These are phyloP conservation scores for Pichia insulana DNA, from an alignment of 805 yeast genomes.

Conservation along the genomic window DNA sequence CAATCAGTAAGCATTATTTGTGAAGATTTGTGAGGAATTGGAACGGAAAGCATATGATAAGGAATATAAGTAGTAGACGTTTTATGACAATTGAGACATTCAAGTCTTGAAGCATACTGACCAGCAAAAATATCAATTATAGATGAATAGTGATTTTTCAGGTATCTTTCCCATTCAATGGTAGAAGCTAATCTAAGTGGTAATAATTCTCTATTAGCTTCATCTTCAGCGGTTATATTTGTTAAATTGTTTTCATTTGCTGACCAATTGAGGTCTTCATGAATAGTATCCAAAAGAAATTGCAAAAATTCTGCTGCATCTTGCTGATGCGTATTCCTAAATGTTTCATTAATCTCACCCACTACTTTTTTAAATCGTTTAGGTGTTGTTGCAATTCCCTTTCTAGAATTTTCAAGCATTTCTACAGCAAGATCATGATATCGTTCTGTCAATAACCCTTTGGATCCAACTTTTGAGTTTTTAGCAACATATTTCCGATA, in stretches of 20 bases:
- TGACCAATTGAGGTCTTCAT: conserved; percentile 71
- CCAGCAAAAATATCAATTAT: conserved; percentile 83
- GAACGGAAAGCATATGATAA: conserved; percentile 70
- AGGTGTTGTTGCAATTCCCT: conserved; percentile 11
- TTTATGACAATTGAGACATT: conserved; percentile 59
- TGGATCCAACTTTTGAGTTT: conserved; percentile 67
- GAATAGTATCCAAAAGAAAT: conserved; percentile 65
- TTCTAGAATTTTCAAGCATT: conserved; percentile 37
- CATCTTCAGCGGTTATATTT: conserved; percentile 51
- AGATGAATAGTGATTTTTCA: conserved; percentile 68
- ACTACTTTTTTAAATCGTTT: conserved; percentile 48
- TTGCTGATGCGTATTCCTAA: conserved; percentile 66
- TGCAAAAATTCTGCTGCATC: conserved; percentile 80
- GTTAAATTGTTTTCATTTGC: conserved; percentile 53
- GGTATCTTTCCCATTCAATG: conserved; percentile 86
- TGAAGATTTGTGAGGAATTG: conserved; percentile 47
- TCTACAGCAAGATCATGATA: conserved; percentile 34
- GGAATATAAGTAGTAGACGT: conserved; percentile 85
- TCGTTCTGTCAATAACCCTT: conserved; percentile 65
- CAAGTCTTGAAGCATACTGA: conserved; percentile 71
- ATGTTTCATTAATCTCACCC: conserved; percentile 59
- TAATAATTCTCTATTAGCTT: conserved; percentile 57
- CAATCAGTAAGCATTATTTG: conserved; percentile 47
- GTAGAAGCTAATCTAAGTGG: conserved; percentile 77
- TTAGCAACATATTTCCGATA: conserved; percentile 64